phyloP scores from a whole-genome alignment of 2,329 filamentous ascomycete species.

The Cryoendolithus antarcticus region DNA sequence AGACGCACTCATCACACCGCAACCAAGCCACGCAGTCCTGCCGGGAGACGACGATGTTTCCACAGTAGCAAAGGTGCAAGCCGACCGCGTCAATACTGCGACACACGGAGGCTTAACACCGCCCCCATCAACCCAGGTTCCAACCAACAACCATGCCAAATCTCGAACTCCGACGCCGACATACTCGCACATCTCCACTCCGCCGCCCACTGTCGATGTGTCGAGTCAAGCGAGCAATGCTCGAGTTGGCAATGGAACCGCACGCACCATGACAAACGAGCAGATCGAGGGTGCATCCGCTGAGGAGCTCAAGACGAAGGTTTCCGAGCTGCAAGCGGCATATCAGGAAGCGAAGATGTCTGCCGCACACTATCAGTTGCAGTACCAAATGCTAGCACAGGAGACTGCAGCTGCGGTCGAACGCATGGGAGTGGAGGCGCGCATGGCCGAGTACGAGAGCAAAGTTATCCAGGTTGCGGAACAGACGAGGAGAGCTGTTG shows the following conservation, averaged over 20 bases:
- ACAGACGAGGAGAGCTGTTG: constrained; percentile 44
- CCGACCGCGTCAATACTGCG: constrained; percentile 20
- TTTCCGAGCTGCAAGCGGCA: constrained; percentile 38
- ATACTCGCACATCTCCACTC: constrained; percentile 35
- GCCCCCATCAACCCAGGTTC: constrained; percentile 49
- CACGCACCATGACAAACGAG: constrained; percentile 31
- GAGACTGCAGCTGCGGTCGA: constrained; percentile 77
- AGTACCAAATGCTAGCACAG: constrained; percentile 71
- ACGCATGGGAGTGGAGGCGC: constrained; percentile 78
- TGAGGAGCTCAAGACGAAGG: constrained; percentile 41
- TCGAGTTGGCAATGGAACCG: constrained; percentile 7
- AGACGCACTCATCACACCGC: constrained; percentile 13
- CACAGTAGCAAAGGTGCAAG: constrained; percentile 14
- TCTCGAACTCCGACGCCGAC: constrained; percentile 41
- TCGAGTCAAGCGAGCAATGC: constrained; percentile 6
- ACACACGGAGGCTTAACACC: constrained; percentile 36
- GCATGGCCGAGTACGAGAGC: constrained; percentile 79
- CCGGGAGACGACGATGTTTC: constrained; percentile 28
- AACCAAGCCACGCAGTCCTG: constrained; percentile 22
- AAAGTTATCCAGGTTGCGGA: constrained; percentile 69
- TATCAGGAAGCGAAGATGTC: constrained; percentile 65
- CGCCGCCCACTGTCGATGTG: constrained; percentile 30
- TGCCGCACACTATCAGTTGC: constrained; percentile 78
- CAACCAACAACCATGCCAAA: constrained; percentile 19
- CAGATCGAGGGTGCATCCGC: constrained; percentile 41